Percentiles rank a stretch among this genome's conserved stretches.
Evolutionary conservation across 345 rosid genomes (phyloP).

Genomic region (Melaleuca quinquenervia): DNA sequence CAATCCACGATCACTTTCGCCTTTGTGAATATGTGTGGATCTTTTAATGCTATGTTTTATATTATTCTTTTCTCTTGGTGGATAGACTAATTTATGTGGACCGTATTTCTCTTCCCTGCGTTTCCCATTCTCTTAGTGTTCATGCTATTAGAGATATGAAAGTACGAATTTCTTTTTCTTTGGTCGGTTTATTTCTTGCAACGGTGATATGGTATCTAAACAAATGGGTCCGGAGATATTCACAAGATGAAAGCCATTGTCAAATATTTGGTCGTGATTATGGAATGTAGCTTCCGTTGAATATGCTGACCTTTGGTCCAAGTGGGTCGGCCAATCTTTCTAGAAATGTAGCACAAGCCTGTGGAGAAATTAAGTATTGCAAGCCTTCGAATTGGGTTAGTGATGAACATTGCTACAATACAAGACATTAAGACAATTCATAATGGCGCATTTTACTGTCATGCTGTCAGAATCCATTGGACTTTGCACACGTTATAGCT

Average conservation of each 20-base stretch:
- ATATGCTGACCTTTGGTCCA: background rate
- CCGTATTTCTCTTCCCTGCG: background rate
- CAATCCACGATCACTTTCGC: background rate
- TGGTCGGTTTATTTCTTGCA: background rate
- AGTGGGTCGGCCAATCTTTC: background rate
- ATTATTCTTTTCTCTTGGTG: background rate
- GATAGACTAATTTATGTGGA: background rate
- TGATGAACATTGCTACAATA: background rate
- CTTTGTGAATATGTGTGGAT: background rate
- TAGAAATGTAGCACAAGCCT: background rate
- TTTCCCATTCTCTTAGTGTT: background rate
- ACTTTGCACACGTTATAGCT: background rate
- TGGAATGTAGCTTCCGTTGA: background rate
- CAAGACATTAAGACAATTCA: background rate
- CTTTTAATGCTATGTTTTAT: background rate
- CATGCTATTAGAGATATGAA: background rate
- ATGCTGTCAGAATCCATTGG: background rate
- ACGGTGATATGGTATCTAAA: background rate
- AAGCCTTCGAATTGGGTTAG: background rate
- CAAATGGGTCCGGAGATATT: background rate
- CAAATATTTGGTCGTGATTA: background rate
- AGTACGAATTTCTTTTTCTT: background rate
- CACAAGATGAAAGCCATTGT: background rate
- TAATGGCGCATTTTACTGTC: background rate
- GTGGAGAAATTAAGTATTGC: background rate